Conservation (phyloP, 1,139 yeast species). For the Sugiyamaella pinicola region DNA sequence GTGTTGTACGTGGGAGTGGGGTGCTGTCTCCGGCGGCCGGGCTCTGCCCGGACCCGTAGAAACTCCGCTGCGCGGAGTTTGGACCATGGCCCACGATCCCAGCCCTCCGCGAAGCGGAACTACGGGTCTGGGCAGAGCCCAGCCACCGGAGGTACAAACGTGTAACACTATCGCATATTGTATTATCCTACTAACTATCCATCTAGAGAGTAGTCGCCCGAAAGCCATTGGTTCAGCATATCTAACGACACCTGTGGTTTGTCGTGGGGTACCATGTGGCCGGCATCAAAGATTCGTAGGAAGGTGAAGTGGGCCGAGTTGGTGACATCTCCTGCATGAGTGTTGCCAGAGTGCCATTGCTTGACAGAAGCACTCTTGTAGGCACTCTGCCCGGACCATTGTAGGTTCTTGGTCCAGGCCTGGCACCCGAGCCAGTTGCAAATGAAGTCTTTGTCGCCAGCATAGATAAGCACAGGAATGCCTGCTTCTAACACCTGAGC, state of each 20-base stretch:
- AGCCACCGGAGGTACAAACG: too few relatives aligned
- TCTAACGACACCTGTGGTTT: constrained; percentile 74
- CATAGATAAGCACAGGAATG: constrained; percentile 76
- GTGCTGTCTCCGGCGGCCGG: too few relatives aligned
- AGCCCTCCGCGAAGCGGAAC: too few relatives aligned
- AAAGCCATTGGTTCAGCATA: constrained; percentile 78
- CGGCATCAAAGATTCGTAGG: constrained; percentile 65
- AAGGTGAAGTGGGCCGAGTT: constrained; percentile 59
- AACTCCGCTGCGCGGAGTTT: too few relatives aligned
- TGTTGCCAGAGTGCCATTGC: constrained; percentile 40
- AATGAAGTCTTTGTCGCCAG: constrained; percentile 88
- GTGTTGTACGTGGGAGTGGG: too few relatives aligned
- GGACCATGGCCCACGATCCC: too few relatives aligned
- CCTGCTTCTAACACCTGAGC: constrained; percentile 56
- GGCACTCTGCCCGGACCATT: constrained; percentile 53
- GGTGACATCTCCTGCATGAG: constrained; percentile 58
- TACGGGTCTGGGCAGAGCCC: too few relatives aligned
- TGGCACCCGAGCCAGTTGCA: constrained; percentile 89
- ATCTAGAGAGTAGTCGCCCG: constrained; percentile 39
- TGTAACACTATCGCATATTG: neutral
- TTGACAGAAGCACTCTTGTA: constrained; percentile 36
- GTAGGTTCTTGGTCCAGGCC: constrained; percentile 73
- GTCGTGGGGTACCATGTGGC: constrained; percentile 75
- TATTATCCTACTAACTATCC: neutral
- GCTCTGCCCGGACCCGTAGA: too few relatives aligned